Conservation (phyloP, 2,329 filamentous ascomycete genomes). For the Ceratocystis alfenasii region DNA sequence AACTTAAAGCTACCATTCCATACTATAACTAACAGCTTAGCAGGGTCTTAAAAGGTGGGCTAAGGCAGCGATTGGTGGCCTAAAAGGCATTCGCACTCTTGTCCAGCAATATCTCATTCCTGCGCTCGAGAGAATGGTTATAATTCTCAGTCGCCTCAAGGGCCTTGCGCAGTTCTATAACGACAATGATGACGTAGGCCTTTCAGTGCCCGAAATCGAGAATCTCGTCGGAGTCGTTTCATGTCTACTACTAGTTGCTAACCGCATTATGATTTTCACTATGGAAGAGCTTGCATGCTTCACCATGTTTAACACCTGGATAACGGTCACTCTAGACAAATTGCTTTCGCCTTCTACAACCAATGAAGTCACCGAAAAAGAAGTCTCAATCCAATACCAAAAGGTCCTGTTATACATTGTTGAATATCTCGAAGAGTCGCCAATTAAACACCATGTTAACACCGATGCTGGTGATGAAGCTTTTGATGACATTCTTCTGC, state of each 20-base stretch:
- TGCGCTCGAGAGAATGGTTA: conserved; percentile 67
- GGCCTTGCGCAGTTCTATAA: conserved; percentile 75
- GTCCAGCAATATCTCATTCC: conserved; percentile 82
- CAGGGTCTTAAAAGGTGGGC: conserved; percentile 94
- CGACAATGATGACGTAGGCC: conserved; percentile 51
- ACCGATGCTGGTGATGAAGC: conserved; percentile 26
- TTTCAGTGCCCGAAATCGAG: conserved; percentile 51
- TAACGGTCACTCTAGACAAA: conserved; percentile 70
- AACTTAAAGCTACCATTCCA: background rate
- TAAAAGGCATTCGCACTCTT: conserved; percentile 64
- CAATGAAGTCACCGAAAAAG: conserved; percentile 66
- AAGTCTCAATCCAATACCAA: conserved; percentile 60
- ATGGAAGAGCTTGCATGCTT: conserved; percentile 73
- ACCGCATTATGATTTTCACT: conserved; percentile 58
- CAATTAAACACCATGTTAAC: conserved; percentile 49
- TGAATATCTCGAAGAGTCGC: conserved; percentile 53
- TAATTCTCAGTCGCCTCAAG: conserved; percentile 70
- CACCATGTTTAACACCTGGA: conserved; percentile 66
- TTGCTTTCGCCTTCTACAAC: conserved; percentile 51
- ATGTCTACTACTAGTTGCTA: conserved; percentile 61
- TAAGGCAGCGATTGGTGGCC: conserved; percentile 65
- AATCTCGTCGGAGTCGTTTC: conserved; percentile 58
- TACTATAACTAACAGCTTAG: background rate
- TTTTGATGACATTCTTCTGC: conserved; percentile 30
- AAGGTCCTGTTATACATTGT: conserved; percentile 69